Conservation (phyloP, 2,329 filamentous ascomycete genomes). For the Microcera coccophila region DNA sequence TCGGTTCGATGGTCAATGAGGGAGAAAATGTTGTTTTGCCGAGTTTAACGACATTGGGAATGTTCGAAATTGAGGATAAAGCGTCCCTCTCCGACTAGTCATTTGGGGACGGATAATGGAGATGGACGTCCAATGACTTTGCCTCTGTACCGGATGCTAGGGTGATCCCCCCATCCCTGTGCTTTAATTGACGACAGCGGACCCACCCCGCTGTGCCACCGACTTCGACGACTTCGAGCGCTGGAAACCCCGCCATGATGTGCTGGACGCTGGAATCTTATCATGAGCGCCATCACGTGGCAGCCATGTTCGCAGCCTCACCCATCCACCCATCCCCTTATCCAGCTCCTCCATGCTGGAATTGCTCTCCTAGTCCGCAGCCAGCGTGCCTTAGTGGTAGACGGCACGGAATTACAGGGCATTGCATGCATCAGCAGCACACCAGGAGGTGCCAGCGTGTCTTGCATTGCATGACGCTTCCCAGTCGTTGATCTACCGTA, state of each 20-base stretch:
- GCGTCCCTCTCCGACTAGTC: no score
- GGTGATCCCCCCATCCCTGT: no score
- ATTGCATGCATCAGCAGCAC: conserved; percentile 7
- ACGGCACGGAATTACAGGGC: background rate
- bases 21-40: background rate
- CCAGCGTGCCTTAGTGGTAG: background rate
- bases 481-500: background rate
- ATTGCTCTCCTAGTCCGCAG: background rate
- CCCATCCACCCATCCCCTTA: background rate
- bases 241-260: background rate
- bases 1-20: background rate
- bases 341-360: background rate
- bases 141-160: no score
- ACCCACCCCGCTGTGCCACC: background rate
- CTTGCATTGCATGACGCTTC: conserved; percentile 26
- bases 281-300: background rate
- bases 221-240: background rate
- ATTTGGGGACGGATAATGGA: no score
- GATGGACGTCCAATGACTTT: no score
- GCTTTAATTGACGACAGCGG: background rate
- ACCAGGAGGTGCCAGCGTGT: conserved; percentile 24
- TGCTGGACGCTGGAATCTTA: background rate
- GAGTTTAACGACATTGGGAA: background rate
- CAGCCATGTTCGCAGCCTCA: no score
- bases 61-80: background rate